phyloP scores from a whole-genome alignment of 2,329 filamentous ascomycete species.

The Plenodomus lindquistii region DNA sequence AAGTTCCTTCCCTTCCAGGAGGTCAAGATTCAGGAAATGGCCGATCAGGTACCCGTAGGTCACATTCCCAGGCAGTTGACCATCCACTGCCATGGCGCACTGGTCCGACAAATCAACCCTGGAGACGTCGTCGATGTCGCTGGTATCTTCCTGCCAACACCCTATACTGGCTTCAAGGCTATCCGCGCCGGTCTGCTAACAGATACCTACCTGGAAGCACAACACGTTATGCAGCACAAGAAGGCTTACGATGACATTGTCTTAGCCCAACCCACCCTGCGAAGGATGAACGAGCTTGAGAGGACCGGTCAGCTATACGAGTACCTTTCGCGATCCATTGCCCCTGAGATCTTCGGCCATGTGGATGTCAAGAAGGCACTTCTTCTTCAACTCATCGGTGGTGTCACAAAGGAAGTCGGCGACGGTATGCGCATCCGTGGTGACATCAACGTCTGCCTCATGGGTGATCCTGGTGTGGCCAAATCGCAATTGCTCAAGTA shows the following conservation, averaged over 20 bases:
- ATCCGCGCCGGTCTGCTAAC: conserved; percentile 95
- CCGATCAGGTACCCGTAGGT: conserved; percentile 97
- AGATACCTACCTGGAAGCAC: conserved; percentile 94
- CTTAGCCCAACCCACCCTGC: conserved; percentile 77
- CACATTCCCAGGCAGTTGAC: conserved; percentile 94
- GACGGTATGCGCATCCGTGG: conserved; percentile 99
- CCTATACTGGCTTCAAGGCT: conserved; percentile 98
- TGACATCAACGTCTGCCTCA: conserved; percentile 97
- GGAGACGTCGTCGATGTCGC: conserved; percentile 93
- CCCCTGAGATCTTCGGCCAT: conserved; percentile 95
- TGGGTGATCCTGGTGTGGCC: conserved; percentile 99
- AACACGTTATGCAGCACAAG: conserved; percentile 93
- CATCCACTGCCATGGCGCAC: conserved; percentile 82
- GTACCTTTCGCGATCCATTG: conserved; percentile 92
- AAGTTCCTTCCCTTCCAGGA: conserved; percentile 98
- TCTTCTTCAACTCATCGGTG: conserved; percentile 91
- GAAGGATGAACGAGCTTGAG: conserved; percentile 82
- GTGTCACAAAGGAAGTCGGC: conserved; percentile 94
- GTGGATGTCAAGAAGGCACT: conserved; percentile 97
- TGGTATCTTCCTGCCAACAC: conserved; percentile 94
- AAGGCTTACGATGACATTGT: conserved; percentile 94
- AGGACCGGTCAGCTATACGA: conserved; percentile 93
- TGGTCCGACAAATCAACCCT: conserved; percentile 85
- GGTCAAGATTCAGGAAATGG: conserved; percentile 97
- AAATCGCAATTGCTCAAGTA: conserved; percentile 99